A percentile compares a stretch with the other conserved stretches of the same genome.
phyloP scores from a whole-genome alignment of 495 filamentous ascomycete species.

The Chaetomium fimeti region DNA sequence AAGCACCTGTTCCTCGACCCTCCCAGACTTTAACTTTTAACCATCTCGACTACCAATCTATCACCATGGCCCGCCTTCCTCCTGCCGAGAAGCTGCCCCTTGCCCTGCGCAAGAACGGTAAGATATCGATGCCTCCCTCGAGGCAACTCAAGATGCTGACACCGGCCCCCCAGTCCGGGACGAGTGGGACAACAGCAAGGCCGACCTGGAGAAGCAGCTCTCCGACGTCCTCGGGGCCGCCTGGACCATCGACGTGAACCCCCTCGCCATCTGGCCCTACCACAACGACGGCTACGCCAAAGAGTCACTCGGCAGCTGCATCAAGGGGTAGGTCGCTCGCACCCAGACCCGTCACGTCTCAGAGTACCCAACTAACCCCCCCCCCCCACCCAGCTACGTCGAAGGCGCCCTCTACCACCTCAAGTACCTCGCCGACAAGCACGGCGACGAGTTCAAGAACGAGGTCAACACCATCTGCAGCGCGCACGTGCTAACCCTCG shows the following conservation, averaged over 20 bases:
- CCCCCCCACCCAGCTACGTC: constrained; percentile 41
- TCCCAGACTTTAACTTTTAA: not conserved
- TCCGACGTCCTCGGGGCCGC: constrained; percentile 42
- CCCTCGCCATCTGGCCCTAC: constrained; percentile 49
- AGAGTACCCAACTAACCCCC: not conserved
- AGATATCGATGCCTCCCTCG: constrained; percentile 15
- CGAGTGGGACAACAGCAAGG: constrained; percentile 50
- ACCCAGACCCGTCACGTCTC: not conserved
- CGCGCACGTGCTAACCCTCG: constrained; percentile 48
- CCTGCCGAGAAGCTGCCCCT: constrained; percentile 55
- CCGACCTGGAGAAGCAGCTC: constrained; percentile 44
- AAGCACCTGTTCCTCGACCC: not conserved
- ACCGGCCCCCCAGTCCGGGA: constrained; percentile 46
- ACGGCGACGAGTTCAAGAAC: constrained; percentile 39
- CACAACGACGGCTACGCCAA: constrained; percentile 49
- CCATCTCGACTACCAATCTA: not conserved
- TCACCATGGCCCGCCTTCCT: constrained; percentile 42
- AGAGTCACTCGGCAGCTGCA: constrained; percentile 46
- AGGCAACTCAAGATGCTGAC: constrained; percentile 9
- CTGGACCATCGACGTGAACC: constrained; percentile 52
- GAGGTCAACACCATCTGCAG: constrained; percentile 51
- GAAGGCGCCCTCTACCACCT: constrained; percentile 43
- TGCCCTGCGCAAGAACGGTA: constrained; percentile 53
- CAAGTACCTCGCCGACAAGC: constrained; percentile 37
- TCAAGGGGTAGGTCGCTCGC: constrained; percentile 46